A percentile compares a stretch with the other conserved stretches of the same genome.
phyloP scores from a whole-genome alignment of 164 flowering plant species.

The Stephania yunnanensis region DNA sequence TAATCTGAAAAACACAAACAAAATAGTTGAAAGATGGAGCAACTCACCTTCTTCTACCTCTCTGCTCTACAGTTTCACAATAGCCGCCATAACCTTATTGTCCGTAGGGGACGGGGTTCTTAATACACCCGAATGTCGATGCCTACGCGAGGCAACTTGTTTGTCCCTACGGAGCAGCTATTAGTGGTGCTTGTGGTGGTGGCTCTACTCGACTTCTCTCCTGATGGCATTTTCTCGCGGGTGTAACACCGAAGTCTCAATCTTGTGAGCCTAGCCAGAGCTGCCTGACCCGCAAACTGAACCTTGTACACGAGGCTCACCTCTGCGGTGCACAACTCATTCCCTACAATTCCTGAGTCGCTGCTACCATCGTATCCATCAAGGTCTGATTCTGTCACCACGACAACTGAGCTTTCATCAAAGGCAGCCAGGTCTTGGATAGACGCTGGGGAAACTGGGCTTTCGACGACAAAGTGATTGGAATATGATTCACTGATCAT shows the following conservation, averaged over 20 bases:
- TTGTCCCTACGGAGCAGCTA: constrained; percentile 38
- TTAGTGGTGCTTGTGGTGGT: constrained; percentile 5
- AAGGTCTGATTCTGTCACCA: constrained; percentile 66
- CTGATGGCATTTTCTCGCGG: constrained; percentile 21
- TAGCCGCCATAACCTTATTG: not conserved
- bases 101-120: not conserved
- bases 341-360: constrained; percentile 25
- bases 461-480: constrained; percentile 1
- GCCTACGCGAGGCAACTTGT: constrained; percentile 40
- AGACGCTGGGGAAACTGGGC: not conserved
- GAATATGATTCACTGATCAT: not conserved
- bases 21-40: not conserved
- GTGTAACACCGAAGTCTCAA: constrained; percentile 48
- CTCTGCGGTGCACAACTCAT: constrained; percentile 48
- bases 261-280: constrained; percentile 59
- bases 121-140: constrained; percentile 41
- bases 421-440: constrained; percentile 14
- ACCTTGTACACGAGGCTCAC: constrained; percentile 50
- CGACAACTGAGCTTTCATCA: constrained; percentile 70
- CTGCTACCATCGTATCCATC: constrained; percentile 53
- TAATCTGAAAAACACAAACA: not conserved
- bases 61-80: constrained; percentile 1
- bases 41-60: not conserved
- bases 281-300: constrained; percentile 61
- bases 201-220: constrained; percentile 25